Percentiles rank a stretch among this genome's conserved stretches.
phyloP scores from a whole-genome alignment of 306 rosid genomes.

The Herpetospermum pedunculosum region DNA sequence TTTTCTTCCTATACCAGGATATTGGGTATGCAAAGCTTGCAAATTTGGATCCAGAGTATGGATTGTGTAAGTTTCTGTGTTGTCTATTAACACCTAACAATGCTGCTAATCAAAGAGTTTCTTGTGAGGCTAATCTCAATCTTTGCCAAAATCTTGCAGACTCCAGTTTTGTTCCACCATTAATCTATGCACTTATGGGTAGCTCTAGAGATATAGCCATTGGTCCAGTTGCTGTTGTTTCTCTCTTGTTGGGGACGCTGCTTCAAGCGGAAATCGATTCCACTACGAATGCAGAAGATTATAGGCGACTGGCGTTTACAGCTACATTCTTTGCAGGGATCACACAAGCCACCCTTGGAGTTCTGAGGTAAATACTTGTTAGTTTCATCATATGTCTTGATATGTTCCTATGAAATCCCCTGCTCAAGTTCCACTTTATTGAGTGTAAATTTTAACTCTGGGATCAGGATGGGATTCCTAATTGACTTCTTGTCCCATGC shows the following conservation, averaged over 20 bases:
- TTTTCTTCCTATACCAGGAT: constrained; percentile 10
- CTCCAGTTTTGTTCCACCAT: constrained; percentile 31
- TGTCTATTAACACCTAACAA: not conserved
- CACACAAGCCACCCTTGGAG: constrained; percentile 19
- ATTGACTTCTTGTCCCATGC: constrained; percentile 94
- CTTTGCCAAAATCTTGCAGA: constrained; percentile 11
- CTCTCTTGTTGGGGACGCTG: constrained; percentile 24
- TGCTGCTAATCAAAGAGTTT: not conserved
- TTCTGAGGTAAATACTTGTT: constrained; percentile 17
- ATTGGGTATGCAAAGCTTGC: constrained; percentile 33
- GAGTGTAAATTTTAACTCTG: not conserved
- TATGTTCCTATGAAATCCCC: not conserved
- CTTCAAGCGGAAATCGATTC: constrained; percentile 20
- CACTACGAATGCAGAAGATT: not conserved
- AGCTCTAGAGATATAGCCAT: constrained; percentile 33
- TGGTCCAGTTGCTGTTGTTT: constrained; percentile 29
- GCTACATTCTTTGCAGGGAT: constrained; percentile 29
- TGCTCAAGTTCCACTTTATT: not conserved
- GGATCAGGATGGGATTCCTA: constrained; percentile 79
- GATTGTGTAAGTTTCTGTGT: constrained; percentile 15
- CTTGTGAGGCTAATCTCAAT: not conserved
- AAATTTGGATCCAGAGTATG: constrained; percentile 16
- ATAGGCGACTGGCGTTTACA: constrained; percentile 21
- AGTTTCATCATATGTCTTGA: not conserved
- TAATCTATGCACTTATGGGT: constrained; percentile 28